Evolutionary conservation across 2,329 filamentous ascomycete species (phyloP).

Genomic region (Delphinella strobiligena): DNA sequence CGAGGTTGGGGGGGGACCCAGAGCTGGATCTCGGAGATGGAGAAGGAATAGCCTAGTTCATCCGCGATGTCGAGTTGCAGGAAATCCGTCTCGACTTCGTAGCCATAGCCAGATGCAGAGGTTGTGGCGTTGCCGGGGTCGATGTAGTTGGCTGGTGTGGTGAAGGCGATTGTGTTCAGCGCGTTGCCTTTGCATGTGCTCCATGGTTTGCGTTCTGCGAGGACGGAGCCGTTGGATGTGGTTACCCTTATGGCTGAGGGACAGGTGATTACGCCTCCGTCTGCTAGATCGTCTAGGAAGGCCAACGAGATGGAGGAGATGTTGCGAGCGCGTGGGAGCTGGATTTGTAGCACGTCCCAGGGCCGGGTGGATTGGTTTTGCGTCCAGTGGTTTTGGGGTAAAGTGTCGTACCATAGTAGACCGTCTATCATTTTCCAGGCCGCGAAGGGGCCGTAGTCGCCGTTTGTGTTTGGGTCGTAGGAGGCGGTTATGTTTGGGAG

Average conservation of each 20-base stretch:
- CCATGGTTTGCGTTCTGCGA: constrained; percentile 9
- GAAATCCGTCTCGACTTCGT: constrained; percentile 10
- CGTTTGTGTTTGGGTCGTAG: constrained; percentile 19
- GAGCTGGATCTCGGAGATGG: constrained; percentile 15
- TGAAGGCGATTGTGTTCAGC: constrained; percentile 12
- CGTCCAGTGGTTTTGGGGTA: constrained; percentile 24
- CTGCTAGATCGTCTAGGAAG: constrained; percentile 24
- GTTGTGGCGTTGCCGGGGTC: background rate
- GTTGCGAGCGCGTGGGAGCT: constrained; percentile 11
- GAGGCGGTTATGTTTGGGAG: constrained; percentile 25
- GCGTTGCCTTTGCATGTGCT: constrained; percentile 10
- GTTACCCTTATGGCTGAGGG: constrained; percentile 13
- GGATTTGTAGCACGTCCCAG: constrained; percentile 12
- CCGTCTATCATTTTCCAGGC: constrained; percentile 31
- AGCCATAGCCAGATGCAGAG: background rate
- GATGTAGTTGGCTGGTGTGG: background rate
- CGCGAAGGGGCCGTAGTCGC: constrained; percentile 17
- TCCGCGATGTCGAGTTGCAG: constrained; percentile 11
- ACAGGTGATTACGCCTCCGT: constrained; percentile 21
- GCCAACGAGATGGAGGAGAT: constrained; percentile 14
- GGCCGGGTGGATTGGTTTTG: constrained; percentile 14
- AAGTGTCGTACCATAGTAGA: constrained; percentile 28
- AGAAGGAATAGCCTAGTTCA: constrained; percentile 11
- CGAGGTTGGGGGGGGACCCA: constrained; percentile 15
- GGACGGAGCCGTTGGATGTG: constrained; percentile 3